Percentiles rank a stretch among this genome's conserved stretches.
Evolutionary conservation across 1,284 basidiomycete species (phyloP).

Genomic region (Moesziomyces aphidis): DNA sequence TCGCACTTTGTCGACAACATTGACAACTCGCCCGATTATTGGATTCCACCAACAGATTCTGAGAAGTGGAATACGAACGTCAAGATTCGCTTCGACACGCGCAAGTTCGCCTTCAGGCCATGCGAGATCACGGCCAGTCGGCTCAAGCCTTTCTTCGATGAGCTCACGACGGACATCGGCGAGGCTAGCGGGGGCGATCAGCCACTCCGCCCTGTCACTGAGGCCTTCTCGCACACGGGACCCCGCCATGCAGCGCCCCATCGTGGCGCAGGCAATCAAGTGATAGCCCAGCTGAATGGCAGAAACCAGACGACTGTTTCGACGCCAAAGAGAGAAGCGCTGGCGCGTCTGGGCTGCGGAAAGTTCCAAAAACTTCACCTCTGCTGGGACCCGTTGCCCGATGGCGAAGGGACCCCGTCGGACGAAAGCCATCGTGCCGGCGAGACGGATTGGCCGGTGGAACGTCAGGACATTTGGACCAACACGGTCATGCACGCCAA

Average conservation of each 20-base stretch:
- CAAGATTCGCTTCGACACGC: conserved; percentile 56
- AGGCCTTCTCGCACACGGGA: conserved; percentile 20
- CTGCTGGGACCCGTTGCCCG: conserved; percentile 33
- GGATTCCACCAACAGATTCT: background rate
- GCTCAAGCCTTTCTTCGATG: conserved; percentile 45
- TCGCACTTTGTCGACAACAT: background rate
- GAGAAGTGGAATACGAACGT: conserved; percentile 24
- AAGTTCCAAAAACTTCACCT: conserved; percentile 22
- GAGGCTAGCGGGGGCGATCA: background rate
- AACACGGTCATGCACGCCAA: conserved; percentile 39
- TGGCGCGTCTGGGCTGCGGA: conserved; percentile 15
- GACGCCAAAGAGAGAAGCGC: conserved; percentile 14
- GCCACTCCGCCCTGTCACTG: background rate
- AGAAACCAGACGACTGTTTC: background rate
- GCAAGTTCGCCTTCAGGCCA: conserved; percentile 56
- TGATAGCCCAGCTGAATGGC: background rate
- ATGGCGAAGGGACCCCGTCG: too few relatives aligned
- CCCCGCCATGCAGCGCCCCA: conserved; percentile 32
- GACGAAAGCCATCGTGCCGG: background rate
- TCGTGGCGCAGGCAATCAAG: conserved; percentile 22
- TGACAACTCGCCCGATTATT: too few relatives aligned
- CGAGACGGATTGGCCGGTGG: conserved; percentile 46
- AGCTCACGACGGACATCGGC: conserved; percentile 14
- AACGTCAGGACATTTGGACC: conserved; percentile 57
- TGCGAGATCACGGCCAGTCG: conserved; percentile 54